phyloP scores from a whole-genome alignment of 345 rosid genomes.

The Aethionema arabicum region DNA sequence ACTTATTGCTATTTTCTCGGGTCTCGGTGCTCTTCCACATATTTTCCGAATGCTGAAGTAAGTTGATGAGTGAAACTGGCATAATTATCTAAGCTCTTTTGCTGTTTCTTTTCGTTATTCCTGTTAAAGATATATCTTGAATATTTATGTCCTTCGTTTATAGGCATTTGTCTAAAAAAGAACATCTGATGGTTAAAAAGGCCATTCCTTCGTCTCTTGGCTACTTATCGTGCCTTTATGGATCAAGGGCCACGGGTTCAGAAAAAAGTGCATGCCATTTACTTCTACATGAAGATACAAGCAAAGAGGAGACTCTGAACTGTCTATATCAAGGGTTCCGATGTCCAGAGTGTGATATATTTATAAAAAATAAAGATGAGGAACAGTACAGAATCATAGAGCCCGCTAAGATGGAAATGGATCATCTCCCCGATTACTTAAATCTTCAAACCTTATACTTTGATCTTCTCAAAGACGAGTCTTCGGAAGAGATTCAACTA shows the following conservation, averaged over 20 bases:
- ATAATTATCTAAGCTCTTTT: constrained; percentile 16
- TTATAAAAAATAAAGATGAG: constrained; percentile 34
- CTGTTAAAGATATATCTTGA: constrained; percentile 18
- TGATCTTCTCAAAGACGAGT: constrained; percentile 65
- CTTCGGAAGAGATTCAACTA: constrained; percentile 81
- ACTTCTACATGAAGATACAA: constrained; percentile 43
- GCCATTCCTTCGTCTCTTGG: constrained; percentile 72
- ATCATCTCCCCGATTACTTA: constrained; percentile 40
- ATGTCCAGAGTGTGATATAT: constrained; percentile 80
- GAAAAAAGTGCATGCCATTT: constrained; percentile 58
- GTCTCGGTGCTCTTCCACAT: constrained; percentile 48
- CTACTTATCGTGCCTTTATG: constrained; percentile 70
- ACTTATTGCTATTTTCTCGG: constrained; percentile 58
- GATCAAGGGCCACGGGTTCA: constrained; percentile 44
- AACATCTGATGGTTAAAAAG: constrained; percentile 58
- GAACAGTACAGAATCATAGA: constrained; percentile 39
- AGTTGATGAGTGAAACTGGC: constrained; percentile 38
- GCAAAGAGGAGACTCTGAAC: constrained; percentile 45
- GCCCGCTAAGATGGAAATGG: constrained; percentile 36
- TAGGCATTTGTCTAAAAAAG: constrained; percentile 64
- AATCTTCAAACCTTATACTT: constrained; percentile 58
- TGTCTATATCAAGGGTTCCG: constrained; percentile 63
- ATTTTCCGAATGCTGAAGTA: constrained; percentile 70
- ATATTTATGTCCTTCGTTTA: constrained; percentile 29
- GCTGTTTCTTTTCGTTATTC: constrained; percentile 15